Base-by-base conservation (phyloP, 1,139 yeast genomes). In the Spathaspora sp. region DNA sequence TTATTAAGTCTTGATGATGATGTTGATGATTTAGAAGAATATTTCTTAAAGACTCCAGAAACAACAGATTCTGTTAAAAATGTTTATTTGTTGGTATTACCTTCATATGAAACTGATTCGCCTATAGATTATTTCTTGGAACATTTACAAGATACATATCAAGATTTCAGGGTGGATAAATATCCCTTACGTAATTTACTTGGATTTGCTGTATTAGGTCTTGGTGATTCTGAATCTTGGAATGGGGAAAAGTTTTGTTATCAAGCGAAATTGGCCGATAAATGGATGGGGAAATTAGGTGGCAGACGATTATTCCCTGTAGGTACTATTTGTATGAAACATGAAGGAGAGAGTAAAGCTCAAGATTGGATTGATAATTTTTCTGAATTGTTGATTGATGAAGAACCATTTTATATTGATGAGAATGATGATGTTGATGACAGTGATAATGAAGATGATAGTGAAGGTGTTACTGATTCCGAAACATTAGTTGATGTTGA, bases 101-200 rank as follows among this genome's bases (percentile, higher is more conserved):
- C 98, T 2, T 89, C 97, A 0, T 90, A 90, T 61, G 97, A 89
- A 56, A 87, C 91, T 0, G 97, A 90, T 64, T 87, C 95, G 1
- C 97, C 97, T 9, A 76, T 91, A 42, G 98, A 90, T 64, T 90
- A 83, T 60, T 89, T 89, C 63, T 70, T 90, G 48, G 95, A 89
- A 58, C 84, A 88, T 44, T 72, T 90, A 56, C 76, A 80, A 51
- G 97, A 90, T 47, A 89, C 95, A 1, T 82, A 81, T 52, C 84
- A 86, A 52, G 97, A 90, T 63, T 89, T 89, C 69, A 74, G 97
- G 55, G 80, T 90, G 40, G 96, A 89, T 58, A 87, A 88, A 49
- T 82, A 81, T 55, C 96, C 97, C 4, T 70, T 90, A 56, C 68
- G 76, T 39, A 66, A 74, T 27, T 65, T 90, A 23, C 72, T 85